Evolutionary conservation across 2,329 filamentous ascomycete species (phyloP).

Genomic region (Cladosporium velox): DNA sequence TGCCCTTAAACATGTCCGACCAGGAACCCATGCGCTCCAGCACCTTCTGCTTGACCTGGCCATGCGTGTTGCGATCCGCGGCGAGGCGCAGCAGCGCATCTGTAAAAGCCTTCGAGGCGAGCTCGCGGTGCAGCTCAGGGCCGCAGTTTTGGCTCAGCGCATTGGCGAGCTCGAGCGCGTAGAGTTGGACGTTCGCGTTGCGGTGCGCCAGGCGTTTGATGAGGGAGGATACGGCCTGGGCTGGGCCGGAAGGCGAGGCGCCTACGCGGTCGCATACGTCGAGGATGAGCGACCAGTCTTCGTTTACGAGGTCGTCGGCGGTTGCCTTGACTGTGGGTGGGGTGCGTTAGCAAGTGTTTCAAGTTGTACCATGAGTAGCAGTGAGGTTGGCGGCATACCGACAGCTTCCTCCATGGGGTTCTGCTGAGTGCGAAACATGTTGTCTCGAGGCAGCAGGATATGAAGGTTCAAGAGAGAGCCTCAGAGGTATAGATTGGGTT

Average conservation of each 20-base stretch:
- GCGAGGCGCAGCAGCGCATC: constrained; percentile 89
- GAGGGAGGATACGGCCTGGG: constrained; percentile 73
- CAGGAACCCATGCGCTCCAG: constrained; percentile 95
- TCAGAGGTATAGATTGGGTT: background rate
- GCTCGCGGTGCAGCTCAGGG: constrained; percentile 79
- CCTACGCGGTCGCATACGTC: constrained; percentile 44
- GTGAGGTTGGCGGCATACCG: constrained; percentile 45
- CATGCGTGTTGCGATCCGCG: constrained; percentile 90
- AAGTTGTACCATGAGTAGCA: background rate
- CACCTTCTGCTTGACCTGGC: constrained; percentile 96
- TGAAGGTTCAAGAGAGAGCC: background rate
- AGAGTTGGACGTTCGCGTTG: constrained; percentile 94
- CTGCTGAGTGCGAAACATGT: constrained; percentile 49
- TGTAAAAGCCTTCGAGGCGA: constrained; percentile 89
- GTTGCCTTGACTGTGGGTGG: constrained; percentile 72
- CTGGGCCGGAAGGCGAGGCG: constrained; percentile 37
- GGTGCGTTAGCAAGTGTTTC: constrained; percentile 31
- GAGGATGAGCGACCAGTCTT: constrained; percentile 72
- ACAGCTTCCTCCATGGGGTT: constrained; percentile 70
- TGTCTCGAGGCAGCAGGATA: constrained; percentile 29
- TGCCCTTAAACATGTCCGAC: constrained; percentile 88
- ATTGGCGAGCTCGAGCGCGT: constrained; percentile 91
- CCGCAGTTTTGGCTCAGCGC: constrained; percentile 91
- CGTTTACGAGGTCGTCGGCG: constrained; percentile 93
- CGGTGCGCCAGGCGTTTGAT: constrained; percentile 90